Percentiles rank a stretch among this genome's conserved stretches.
These are phyloP conservation scores for Penicillium olsonii DNA, from an alignment of 2,329 filamentous ascomycete species.

Conservation along the genomic window DNA sequence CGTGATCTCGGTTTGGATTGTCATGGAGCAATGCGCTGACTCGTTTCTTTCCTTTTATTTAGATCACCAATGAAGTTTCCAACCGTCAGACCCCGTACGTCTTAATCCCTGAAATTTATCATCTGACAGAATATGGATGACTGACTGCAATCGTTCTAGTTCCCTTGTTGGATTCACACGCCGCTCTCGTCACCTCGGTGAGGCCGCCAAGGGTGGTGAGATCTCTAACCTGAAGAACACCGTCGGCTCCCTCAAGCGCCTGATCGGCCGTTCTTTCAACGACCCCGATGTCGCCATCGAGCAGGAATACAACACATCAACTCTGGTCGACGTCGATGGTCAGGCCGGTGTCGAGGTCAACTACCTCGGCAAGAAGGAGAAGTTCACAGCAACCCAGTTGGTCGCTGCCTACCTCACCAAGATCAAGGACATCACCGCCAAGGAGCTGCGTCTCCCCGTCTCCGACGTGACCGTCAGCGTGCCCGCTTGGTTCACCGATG, in stretches of 20 bases:
- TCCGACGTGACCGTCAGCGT: conserved; percentile 92
- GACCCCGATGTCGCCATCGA: conserved; percentile 94
- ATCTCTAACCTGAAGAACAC: conserved; percentile 99
- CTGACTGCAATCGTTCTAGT: conserved; percentile 49
- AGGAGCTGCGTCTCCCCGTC: conserved; percentile 87
- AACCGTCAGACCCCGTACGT: conserved; percentile 97
- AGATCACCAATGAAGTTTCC: conserved; percentile 99
- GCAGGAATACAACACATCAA: conserved; percentile 84
- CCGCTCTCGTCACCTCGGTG: conserved; percentile 90
- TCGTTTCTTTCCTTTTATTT: conserved; percentile 18
- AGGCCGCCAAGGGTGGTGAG: conserved; percentile 96
- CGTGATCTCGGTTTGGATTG: not conserved
- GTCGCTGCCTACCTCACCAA: conserved; percentile 95
- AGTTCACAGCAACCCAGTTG: conserved; percentile 91
- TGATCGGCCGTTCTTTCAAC: conserved; percentile 80
- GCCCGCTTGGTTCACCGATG: conserved; percentile 95
- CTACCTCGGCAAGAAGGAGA: conserved; percentile 93
- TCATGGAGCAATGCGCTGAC: conserved; percentile 16
- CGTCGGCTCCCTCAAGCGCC: conserved; percentile 85
- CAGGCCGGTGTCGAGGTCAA: conserved; percentile 92
- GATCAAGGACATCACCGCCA: conserved; percentile 82
- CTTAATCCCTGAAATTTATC: not conserved
- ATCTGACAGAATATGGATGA: conserved; percentile 7
- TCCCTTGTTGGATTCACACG: conserved; percentile 93
- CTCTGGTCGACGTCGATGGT: conserved; percentile 85